Conservation (phyloP, 2,329 filamentous ascomycete genomes). For the Curvularia eragrostidis region DNA sequence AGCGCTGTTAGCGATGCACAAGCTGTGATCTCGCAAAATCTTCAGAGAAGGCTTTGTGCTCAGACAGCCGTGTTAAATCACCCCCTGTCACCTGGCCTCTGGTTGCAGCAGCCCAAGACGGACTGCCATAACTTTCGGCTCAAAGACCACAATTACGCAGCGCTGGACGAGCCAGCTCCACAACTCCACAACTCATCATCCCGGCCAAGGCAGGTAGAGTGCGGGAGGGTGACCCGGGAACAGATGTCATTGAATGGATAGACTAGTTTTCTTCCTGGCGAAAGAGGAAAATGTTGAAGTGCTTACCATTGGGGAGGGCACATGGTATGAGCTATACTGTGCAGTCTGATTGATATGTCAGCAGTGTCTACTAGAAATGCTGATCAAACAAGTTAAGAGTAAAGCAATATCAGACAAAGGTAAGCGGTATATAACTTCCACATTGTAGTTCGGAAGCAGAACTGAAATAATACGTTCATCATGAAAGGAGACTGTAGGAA, state of each 20-base stretch:
- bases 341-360: conserved; percentile 23
- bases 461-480: conserved; percentile 60
- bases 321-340: not conserved
- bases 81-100: conserved; percentile 66
- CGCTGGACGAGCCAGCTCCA: conserved; percentile 52
- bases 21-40: conserved; percentile 7
- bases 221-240: conserved; percentile 75
- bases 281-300: conserved; percentile 17
- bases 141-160: conserved; percentile 65
- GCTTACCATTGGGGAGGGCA: conserved; percentile 31
- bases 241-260: conserved; percentile 69
- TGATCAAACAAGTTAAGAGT: conserved; percentile 3
- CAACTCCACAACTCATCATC: conserved; percentile 81
- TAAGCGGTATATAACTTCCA: conserved; percentile 66
- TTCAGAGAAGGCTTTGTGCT: conserved; percentile 43
- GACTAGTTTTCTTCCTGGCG: conserved; percentile 66
- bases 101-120: conserved; percentile 55
- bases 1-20: conserved; percentile 21
- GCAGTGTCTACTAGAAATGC: conserved; percentile 13
- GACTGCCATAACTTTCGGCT: conserved; percentile 42
- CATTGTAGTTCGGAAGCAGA: conserved; percentile 68
- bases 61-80: conserved; percentile 76
- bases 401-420: conserved; percentile 58
- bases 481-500: conserved; percentile 26
- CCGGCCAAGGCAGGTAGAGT: conserved; percentile 65